Base-by-base conservation (phyloP, 169 alveolate genomes). In the Babesia sp. region DNA sequence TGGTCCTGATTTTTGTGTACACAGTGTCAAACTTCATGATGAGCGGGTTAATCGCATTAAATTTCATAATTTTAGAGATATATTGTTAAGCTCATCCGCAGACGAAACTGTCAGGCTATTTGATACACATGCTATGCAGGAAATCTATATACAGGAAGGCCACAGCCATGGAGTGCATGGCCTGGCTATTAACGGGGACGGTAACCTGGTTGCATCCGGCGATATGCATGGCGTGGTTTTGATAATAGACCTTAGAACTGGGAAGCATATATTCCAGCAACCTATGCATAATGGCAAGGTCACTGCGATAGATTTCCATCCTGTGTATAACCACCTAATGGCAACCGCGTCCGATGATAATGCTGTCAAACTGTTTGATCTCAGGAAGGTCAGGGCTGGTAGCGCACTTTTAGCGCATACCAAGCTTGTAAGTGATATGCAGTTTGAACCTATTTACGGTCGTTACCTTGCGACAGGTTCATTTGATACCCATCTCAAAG, bases 91-190 rank as follows among this genome's bases (percentile, higher is more conserved):
- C 24, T 61, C 89, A 26, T 84, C 91, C 24, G 86, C 76, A 36
- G 93, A 89, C 66, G 93, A 89, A 60, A 89, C 93, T 7, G 81
- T 89, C 41, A 61, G 86, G 53, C 67, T 84, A 51, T 84, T 82
- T 51, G 93, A 89, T 58, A 39, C 85, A 26, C 90, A 89, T 54
- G 59, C 73, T 24, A 42, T 77, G 67, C 39, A 82, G 37, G 91
- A 84, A 54, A 41, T 89, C n/a, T 89, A 84, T 66, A 79, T 83
- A 34, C 93, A 89, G 74, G 93, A 89, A 66, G 93, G 93, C 11
- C 93, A 89, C 54, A 73, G 85, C 18, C 71, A 85, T 63, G 66
- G 68, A 36, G 93, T 89, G 11, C 82, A 89, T 56, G 66, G 84
- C 2, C 83, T 79, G 54, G 72, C 90, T 9, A 64, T 89, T 54